Evolutionary conservation across 164 flowering plant genomes (phyloP), one percentile per base, ranked within the genome.

Genomic region (Aristolochia californica): DNA sequence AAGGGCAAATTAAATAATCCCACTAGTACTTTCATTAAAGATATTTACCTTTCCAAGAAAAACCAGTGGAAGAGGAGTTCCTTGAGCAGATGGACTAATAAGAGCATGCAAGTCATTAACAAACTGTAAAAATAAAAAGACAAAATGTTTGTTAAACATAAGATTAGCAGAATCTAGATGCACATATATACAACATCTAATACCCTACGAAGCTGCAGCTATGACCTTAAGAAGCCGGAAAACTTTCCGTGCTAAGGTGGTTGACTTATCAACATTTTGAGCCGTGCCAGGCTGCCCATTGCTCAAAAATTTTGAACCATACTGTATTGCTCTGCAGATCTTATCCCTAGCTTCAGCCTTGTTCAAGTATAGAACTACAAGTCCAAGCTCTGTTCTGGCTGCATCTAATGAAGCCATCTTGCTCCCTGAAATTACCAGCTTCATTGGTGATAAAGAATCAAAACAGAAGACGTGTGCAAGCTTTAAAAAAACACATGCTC

Each of bases 321-420:
- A 94, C 45, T 94, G 99, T 66, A 94, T 94, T 44, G 97, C 91
- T 74, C 97, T 77, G 82, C 97, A 90, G 68, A 90, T 80, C 84
- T 94, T 94, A 76, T 94, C 99, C 77, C 97, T 83, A 30, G 99
- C 88, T 78, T 94, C 99, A 58, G 99, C 99, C 72, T 93, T 93
- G 75, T 87, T 89, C 77, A 93, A 69, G 68, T 87, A 94, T 66
- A 90, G 56, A 53, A 94, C 85, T 40, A 79, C 66, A 52, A 90
- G 89, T 55, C 73, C 99, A 66, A 94, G 96, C 62, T 94, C 99
- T 43, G 97, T 85, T 74, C 97, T 73, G 25, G 96, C 77, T 47
- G 75, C 83, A 65, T 94, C 99, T 56, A 90, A 60, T 0, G 90
- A 60, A 71, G 80, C 81, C 97, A 89, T 93, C 44, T 66, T 66